These are phyloP conservation scores for Claviceps fusiformis DNA, from an alignment of 2,329 filamentous ascomycete genomes.

Conservation along the genomic window DNA sequence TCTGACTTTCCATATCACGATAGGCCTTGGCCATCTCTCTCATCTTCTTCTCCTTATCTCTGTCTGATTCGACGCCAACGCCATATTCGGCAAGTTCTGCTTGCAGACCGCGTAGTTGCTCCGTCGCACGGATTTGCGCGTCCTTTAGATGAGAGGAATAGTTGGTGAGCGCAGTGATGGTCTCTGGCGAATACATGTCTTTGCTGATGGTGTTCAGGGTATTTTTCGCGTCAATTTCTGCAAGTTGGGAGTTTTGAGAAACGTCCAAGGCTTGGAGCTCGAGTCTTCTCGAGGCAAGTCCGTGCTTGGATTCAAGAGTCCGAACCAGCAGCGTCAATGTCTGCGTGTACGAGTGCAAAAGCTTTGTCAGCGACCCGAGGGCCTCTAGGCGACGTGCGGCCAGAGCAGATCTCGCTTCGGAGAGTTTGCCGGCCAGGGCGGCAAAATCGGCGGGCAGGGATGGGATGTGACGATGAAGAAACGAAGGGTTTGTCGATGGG, in stretches of 20 bases:
- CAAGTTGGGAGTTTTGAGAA: conserved; percentile 28
- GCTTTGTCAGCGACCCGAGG: conserved; percentile 21
- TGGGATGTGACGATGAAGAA: conserved; percentile 43
- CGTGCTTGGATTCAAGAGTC: conserved; percentile 41
- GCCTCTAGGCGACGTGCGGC: conserved; percentile 25
- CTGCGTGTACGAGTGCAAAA: conserved; percentile 27
- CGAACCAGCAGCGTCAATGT: conserved; percentile 31
- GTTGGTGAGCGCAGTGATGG: conserved; percentile 26
- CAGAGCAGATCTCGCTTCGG: conserved; percentile 20
- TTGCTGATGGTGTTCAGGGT: conserved; percentile 21
- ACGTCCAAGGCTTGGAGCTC: conserved; percentile 36
- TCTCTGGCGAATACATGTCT: conserved; percentile 32
- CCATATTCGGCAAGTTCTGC: conserved; percentile 37
- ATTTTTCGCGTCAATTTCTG: conserved; percentile 24
- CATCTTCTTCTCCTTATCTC: conserved; percentile 34
- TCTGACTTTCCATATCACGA: conserved; percentile 33
- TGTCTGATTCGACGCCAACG: conserved; percentile 22
- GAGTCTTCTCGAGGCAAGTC: conserved; percentile 34
- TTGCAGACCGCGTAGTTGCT: conserved; percentile 26
- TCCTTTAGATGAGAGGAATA: conserved; percentile 37
- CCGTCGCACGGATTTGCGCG: conserved; percentile 30
- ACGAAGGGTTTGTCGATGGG: conserved; percentile 39
- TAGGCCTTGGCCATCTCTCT: conserved; percentile 40
- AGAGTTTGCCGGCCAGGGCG: conserved; percentile 22
- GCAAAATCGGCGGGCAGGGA: conserved; percentile 28